Evolutionary conservation across 208 protist species (phyloP).

Genomic region (Trypanosoma congolense): DNA sequence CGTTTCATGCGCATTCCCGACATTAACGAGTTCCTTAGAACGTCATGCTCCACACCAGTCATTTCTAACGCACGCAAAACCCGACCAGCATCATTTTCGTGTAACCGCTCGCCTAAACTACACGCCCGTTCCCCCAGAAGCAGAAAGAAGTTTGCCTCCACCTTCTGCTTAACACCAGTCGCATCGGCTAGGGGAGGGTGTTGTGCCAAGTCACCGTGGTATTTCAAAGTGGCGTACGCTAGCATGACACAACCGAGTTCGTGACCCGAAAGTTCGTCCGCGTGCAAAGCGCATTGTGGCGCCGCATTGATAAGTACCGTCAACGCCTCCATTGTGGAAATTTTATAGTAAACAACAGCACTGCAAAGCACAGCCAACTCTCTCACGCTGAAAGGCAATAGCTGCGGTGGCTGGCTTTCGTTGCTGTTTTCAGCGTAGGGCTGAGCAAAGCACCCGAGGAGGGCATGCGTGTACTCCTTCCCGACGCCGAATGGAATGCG

Average conservation of each 20-base stretch:
- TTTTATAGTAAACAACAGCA: constrained; percentile 64
- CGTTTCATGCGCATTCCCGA: constrained; percentile 57
- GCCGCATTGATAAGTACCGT: constrained; percentile 43
- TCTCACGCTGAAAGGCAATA: constrained; percentile 15
- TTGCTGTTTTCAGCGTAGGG: not conserved
- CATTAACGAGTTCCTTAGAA: constrained; percentile 46
- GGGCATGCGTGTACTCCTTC: constrained; percentile 28
- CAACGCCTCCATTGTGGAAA: constrained; percentile 33
- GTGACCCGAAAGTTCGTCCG: constrained; percentile 43
- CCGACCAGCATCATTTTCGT: constrained; percentile 43
- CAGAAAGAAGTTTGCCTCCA: constrained; percentile 41
- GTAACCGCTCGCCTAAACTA: constrained; percentile 41
- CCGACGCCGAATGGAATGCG: constrained; percentile 59
- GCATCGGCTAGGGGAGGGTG: constrained; percentile 1
- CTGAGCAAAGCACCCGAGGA: constrained; percentile 10
- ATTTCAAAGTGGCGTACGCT: constrained; percentile 54
- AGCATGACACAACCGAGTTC: constrained; percentile 56
- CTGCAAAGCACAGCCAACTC: constrained; percentile 53
- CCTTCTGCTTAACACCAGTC: not conserved
- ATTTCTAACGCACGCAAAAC: constrained; percentile 61
- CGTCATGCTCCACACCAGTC: constrained; percentile 43
- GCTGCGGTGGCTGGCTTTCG: not conserved
- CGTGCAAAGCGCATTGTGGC: constrained; percentile 32
- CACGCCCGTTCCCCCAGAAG: constrained; percentile 49
- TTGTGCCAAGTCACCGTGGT: constrained; percentile 20